Evolutionary conservation across 257 asterid species (phyloP).

Genomic region (Osmanthus fragrans): DNA sequence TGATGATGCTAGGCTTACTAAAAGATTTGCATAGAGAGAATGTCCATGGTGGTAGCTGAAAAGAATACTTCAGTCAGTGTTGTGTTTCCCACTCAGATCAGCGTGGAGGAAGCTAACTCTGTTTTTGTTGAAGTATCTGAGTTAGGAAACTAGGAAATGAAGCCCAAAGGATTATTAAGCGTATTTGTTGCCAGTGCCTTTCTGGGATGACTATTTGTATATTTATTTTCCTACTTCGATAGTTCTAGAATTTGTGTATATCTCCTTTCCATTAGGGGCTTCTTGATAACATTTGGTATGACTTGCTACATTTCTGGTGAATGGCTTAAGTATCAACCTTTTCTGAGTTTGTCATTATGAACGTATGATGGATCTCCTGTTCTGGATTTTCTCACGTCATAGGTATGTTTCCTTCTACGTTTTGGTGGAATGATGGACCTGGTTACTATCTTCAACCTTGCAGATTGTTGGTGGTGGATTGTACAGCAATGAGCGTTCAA

Average conservation of each 20-base stretch:
- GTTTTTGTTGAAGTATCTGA: not conserved
- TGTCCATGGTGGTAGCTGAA: not conserved
- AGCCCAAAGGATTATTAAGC: not conserved
- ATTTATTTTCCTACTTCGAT: not conserved
- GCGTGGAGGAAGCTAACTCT: not conserved
- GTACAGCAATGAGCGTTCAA: constrained; percentile 44
- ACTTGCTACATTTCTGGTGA: not conserved
- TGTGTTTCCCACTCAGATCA: not conserved
- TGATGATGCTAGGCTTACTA: not conserved
- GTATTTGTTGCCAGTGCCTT: not conserved
- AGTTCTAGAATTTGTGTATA: not conserved
- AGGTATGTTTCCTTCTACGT: not conserved
- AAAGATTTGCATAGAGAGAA: not conserved
- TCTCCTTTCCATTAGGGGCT: not conserved
- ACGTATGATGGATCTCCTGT: not conserved
- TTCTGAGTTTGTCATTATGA: not conserved
- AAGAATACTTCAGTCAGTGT: not conserved
- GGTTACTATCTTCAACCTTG: constrained; percentile 20
- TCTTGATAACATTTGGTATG: not conserved
- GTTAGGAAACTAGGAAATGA: not conserved
- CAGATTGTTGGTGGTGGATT: constrained; percentile 79
- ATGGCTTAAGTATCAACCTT: not conserved
- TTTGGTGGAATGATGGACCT: not conserved
- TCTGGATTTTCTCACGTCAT: not conserved
- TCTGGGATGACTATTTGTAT: not conserved